Base-by-base conservation (phyloP, 805 yeast genomes). In the Monosporozyma aerobia region DNA sequence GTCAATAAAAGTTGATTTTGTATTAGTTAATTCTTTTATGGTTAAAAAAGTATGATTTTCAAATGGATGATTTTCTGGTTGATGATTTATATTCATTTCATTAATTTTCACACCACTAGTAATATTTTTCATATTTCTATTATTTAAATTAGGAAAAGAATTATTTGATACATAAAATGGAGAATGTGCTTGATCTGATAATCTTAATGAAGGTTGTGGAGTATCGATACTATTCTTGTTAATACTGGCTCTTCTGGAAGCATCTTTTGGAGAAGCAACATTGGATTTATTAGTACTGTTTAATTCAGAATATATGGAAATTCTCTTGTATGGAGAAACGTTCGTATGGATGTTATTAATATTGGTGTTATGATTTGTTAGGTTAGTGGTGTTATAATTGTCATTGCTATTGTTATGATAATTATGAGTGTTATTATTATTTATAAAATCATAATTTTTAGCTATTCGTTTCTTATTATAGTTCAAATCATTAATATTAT, bases 381-480 rank as follows among this genome's bases (percentile, higher is more conserved):
- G 44, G 43, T 25, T 50, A 33, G 33, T 30, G 19, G 32, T 35
- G n/a, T 52, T 32, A 44, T 48, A 29, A 44, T 47, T 45, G 22
- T 44, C 50, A 16, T 22, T 49, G 30, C 30, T 53, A 27, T 27
- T 47, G 7, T 27, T 27, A 7, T 27, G 29, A 27, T 19, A 19
- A 19, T 52, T 32, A 44, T 48, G 33, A 47, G 44, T 45, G 22
- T 44, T 51, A 16, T 22, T 49, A 37, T 35, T 53, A 32, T 27
- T 47, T 2, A 45, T 23, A 33, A 23, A 44, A 44, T 45, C 39
- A 22, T 50, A 51, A 39, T 53, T 47, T 25, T 56, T 56, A 16
- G 59, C 57, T 51, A 59, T 50, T 53, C 67, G 64, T 55, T 63
- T 62, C 50, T 63, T 64, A 6, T 48, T 48, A 46, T 50, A 43